Evolutionary conservation across 73 alveolate genomes (phyloP).

Genomic region (Paraurostyla sp.): DNA sequence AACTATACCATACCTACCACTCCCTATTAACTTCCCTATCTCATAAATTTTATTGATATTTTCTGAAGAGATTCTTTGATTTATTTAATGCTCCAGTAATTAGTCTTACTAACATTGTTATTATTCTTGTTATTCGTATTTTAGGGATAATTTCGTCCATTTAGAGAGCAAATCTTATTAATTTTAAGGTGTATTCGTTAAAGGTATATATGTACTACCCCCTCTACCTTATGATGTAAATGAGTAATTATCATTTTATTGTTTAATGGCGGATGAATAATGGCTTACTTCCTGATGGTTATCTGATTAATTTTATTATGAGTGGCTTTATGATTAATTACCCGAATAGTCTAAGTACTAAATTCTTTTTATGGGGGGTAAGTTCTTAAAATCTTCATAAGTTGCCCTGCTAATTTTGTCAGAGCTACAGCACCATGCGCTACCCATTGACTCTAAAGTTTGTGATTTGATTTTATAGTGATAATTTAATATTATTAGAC

Average conservation of each 20-base stretch:
- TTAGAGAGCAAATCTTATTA: too few relatives aligned
- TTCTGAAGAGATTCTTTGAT: constrained; percentile 67
- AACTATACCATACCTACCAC: constrained; percentile 97
- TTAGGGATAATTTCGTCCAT: too few relatives aligned
- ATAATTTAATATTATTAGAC: too few relatives aligned
- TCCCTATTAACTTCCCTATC: constrained; percentile 91
- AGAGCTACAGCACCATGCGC: constrained; percentile 33
- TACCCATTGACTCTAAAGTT: constrained; percentile 11
- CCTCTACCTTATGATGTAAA: too few relatives aligned
- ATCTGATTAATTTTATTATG: neutral
- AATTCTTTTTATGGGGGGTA: neutral
- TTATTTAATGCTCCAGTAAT: constrained; percentile 11
- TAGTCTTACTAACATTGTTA: neutral
- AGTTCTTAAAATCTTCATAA: neutral
- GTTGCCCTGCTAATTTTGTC: neutral
- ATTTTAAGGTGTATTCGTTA: too few relatives aligned
- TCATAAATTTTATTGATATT: constrained; percentile 89
- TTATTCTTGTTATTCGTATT: neutral
- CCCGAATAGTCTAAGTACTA: neutral
- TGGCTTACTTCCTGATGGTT: too few relatives aligned
- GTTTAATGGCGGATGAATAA: too few relatives aligned
- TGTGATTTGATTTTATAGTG: too few relatives aligned
- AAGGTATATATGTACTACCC: too few relatives aligned
- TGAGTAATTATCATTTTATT: too few relatives aligned
- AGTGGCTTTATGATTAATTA: neutral